Evolutionary conservation across 2,329 filamentous ascomycete species (phyloP).

Genomic region (Thelonectria blattea): DNA sequence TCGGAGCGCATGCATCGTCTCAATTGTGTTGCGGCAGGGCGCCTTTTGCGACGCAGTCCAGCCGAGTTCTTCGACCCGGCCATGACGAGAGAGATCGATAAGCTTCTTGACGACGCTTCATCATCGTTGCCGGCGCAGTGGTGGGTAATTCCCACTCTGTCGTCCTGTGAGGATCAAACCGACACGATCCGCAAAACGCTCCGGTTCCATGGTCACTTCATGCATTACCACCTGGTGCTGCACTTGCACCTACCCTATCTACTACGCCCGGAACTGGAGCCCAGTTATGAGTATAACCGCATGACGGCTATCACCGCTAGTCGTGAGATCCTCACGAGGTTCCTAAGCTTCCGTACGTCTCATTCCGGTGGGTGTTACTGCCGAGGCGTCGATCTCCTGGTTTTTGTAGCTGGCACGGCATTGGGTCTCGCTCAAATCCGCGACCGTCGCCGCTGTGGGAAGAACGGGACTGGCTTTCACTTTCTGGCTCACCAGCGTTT

Average conservation of each 20-base stretch:
- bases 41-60: slow-evolving; percentile 55
- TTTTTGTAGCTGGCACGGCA: slow-evolving; percentile 56
- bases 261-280: slow-evolving; percentile 45
- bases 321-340: slow-evolving; percentile 56
- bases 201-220: slow-evolving; percentile 53
- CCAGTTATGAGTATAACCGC: slow-evolving; percentile 53
- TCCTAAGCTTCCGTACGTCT: slow-evolving; percentile 50
- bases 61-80: slow-evolving; percentile 29
- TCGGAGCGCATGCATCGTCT: slow-evolving; percentile 53
- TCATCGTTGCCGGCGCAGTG: slow-evolving; percentile 51
- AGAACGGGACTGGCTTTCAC: slow-evolving; percentile 25
- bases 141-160: slow-evolving; percentile 50
- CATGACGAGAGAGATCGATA: slow-evolving; percentile 50
- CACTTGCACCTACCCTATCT: slow-evolving; percentile 62
- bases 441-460: slow-evolving; percentile 29
- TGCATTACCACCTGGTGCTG: slow-evolving; percentile 57
- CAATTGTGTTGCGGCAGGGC: slow-evolving; percentile 48
- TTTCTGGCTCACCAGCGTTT: slow-evolving; percentile 50
- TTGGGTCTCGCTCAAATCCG: slow-evolving; percentile 54
- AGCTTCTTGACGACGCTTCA: slow-evolving; percentile 53
- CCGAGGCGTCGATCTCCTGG: slow-evolving; percentile 56
- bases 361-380: slow-evolving; percentile 48
- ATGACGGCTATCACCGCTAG: slow-evolving; percentile 52
- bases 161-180: slow-evolving; percentile 20
- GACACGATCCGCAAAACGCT: slow-evolving; percentile 38